Evolutionary conservation across 345 rosid species (phyloP), one percentile per base, ranked within the genome.

Genomic region (Linum lewisii): DNA sequence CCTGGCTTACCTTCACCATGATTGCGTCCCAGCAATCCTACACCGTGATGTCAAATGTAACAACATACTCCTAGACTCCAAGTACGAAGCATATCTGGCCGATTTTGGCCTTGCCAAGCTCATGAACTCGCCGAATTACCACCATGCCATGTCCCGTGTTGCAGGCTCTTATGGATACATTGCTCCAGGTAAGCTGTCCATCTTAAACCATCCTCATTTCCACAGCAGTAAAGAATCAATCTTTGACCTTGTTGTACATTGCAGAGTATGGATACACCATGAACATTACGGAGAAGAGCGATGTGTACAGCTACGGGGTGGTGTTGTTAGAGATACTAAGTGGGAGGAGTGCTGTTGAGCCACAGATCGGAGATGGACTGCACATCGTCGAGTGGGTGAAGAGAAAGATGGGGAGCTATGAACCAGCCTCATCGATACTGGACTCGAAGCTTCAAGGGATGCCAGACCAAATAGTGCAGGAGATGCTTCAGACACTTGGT

Each of bases 341-440:
- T 10, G 95, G 96, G 0, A 83, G 95, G 32, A 86, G 93, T 6
- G 98, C 96, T 0, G 82, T 92, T 34, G 84, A 78, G 66, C 61
- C 90, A 0, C 95, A 76, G 36, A 69, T 75, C 1, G 93, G 84
- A 13, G 95, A 86, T 6, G 95, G 95, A 6, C 66, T 82, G 22
- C 98, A 92, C 74, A 92, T 92, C 16, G 96, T 92, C 0, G 96
- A 92, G 63, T 92, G 98, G 96, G 96, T 92, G 70, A 88, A 86
- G 73, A 86, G 70, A 74, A 92, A 88, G 74, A 88, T 92, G 98
- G 96, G 93, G n/a, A 88, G 96, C 71, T 92, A 84, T 4, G 95
- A 92, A 70, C 98, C 93, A 10, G 95, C 95, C 0, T 60, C 70
- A 23, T 80, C 90, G 0, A 78, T 92, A 24, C 87, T 92, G 0